Conservation (phyloP, 495 filamentous ascomycete genomes). For the Aspergillus sclerotiicarbonarius region DNA sequence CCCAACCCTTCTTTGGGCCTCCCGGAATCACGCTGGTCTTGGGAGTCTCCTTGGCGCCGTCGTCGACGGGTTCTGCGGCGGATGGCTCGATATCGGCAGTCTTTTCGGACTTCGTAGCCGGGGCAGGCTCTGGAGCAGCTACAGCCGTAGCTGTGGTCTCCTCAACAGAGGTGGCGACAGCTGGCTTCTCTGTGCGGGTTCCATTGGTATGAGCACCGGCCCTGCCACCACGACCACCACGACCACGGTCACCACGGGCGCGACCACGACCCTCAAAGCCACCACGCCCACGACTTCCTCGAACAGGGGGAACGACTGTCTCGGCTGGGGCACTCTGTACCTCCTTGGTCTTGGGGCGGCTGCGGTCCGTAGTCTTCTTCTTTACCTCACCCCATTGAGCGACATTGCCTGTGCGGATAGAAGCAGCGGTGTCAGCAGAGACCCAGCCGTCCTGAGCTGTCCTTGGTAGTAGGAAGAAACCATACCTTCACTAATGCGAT, state of each 20-base stretch:
- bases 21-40: slow-evolving; percentile 47
- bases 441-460: background rate
- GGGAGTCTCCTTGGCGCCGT: slow-evolving; percentile 15
- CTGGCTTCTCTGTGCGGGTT: slow-evolving; percentile 41
- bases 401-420: slow-evolving; percentile 64
- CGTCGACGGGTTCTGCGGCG: slow-evolving; percentile 26
- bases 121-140: slow-evolving; percentile 44
- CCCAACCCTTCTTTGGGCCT: slow-evolving; percentile 60
- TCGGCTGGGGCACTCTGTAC: slow-evolving; percentile 52
- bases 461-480: slow-evolving; percentile 10
- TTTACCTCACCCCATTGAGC: slow-evolving; percentile 95
- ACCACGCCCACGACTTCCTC: slow-evolving; percentile 65
- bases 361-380: slow-evolving; percentile 82
- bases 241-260: slow-evolving; percentile 70
- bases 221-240: slow-evolving; percentile 71
- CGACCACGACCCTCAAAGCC: slow-evolving; percentile 66
- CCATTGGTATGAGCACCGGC: slow-evolving; percentile 57
- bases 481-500: slow-evolving; percentile 88
- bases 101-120: slow-evolving; percentile 23
- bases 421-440: slow-evolving; percentile 9
- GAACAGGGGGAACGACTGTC: slow-evolving; percentile 44
- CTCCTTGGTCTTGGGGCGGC: slow-evolving; percentile 81
- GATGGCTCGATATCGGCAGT: slow-evolving; percentile 32
- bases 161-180: slow-evolving; percentile 41
- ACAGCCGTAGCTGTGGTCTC: slow-evolving; percentile 27